Evolutionary conservation across 148 eudicot genomes (phyloP).

Genomic region (Vaccinium darrowii): DNA sequence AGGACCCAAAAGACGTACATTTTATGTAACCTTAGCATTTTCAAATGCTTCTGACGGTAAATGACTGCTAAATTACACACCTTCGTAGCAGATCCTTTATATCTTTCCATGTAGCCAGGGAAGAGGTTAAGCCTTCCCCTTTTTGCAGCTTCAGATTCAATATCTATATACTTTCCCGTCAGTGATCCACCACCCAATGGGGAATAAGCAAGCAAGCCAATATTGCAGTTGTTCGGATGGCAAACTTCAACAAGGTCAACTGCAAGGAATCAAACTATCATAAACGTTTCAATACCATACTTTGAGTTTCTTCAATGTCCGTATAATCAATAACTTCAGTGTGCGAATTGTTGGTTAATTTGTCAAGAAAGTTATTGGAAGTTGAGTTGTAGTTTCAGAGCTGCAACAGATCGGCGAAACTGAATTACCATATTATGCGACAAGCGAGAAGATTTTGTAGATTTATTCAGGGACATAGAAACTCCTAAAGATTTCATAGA

Average conservation of each 20-base stretch:
- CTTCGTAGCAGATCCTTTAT: conserved; percentile 63
- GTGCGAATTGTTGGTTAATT: background rate
- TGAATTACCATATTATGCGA: background rate
- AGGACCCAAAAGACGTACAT: no score
- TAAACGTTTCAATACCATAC: background rate
- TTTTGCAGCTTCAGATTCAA: conserved; percentile 68
- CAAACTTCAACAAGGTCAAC: conserved; percentile 97
- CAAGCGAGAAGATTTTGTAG: background rate
- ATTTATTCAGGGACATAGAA: background rate
- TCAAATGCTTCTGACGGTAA: no score
- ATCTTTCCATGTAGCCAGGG: conserved; percentile 97
- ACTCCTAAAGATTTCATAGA: no score
- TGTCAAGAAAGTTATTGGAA: background rate
- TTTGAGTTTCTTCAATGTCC: background rate
- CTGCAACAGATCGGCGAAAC: background rate
- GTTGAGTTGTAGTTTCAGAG: background rate
- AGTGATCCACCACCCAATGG: conserved; percentile 91
- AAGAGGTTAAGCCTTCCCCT: conserved; percentile 87
- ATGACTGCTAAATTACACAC: conserved; percentile 29
- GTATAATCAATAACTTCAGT: background rate
- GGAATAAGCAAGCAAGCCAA: conserved; percentile 88
- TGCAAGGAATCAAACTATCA: conserved; percentile 35
- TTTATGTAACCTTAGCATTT: no score
- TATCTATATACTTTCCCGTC: conserved; percentile 78
- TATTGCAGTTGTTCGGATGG: conserved; percentile 88